phyloP scores from a whole-genome alignment of 2,329 filamentous ascomycete genomes.

The Xylaria hypoxylon region DNA sequence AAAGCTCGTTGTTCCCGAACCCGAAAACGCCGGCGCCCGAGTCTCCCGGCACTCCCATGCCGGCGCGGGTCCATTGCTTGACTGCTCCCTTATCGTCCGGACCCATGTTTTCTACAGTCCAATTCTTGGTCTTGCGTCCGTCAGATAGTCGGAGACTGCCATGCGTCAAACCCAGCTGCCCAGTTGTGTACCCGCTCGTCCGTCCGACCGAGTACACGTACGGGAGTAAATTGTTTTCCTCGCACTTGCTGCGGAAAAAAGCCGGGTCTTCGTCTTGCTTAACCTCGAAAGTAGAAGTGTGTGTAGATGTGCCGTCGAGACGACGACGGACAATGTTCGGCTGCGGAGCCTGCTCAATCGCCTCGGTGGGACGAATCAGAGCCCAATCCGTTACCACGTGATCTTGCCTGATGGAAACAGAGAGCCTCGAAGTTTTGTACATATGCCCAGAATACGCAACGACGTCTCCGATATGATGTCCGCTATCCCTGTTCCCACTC shows the following conservation, averaged over 20 bases:
- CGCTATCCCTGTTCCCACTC: too few relatives aligned
- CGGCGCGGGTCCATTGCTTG: slow-evolving; percentile 57
- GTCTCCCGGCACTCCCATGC: slow-evolving; percentile 58
- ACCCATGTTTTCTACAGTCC: slow-evolving; percentile 56
- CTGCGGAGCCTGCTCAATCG: not conserved
- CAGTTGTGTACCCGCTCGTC: slow-evolving; percentile 57
- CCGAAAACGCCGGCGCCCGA: slow-evolving; percentile 58
- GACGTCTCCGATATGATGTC: slow-evolving; percentile 50
- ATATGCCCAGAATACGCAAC: slow-evolving; percentile 56
- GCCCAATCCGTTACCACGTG: slow-evolving; percentile 55
- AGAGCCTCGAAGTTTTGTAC: slow-evolving; percentile 56
- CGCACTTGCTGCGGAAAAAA: not conserved
- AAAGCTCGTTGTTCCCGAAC: slow-evolving; percentile 50
- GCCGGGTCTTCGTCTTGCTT: not conserved
- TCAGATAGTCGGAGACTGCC: slow-evolving; percentile 50
- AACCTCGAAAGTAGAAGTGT: not conserved
- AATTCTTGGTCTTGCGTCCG: slow-evolving; percentile 54
- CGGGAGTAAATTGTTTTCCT: not conserved
- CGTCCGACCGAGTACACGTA: slow-evolving; percentile 55
- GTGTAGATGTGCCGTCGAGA: not conserved
- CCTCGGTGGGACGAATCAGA: not conserved
- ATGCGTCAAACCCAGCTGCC: slow-evolving; percentile 56
- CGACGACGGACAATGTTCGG: slow-evolving; percentile 14
- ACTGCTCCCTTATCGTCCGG: slow-evolving; percentile 48
- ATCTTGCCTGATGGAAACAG: slow-evolving; percentile 43